Percentiles rank a stretch among this genome's conserved stretches.
Conservation (phyloP, 1,284 basidiomycete genomes). For the Megacollybia platyphylla region DNA sequence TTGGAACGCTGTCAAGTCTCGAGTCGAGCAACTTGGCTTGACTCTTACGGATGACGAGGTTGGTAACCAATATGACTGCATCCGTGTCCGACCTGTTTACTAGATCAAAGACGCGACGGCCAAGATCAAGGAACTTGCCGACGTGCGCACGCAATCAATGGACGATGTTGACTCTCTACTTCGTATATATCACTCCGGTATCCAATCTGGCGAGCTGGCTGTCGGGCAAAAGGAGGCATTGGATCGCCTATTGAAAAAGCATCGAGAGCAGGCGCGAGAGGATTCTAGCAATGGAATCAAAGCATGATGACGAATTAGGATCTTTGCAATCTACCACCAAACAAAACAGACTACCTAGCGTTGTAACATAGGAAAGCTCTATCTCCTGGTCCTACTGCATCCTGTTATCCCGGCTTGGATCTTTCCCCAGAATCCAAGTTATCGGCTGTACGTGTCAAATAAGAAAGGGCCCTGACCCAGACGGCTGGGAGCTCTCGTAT, state of each 20-base stretch:
- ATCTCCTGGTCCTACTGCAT: too few species aligned
- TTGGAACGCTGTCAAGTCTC: constrained; percentile 99
- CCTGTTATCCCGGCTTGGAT: too few species aligned
- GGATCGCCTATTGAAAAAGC: constrained; percentile 68
- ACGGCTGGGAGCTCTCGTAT: too few species aligned
- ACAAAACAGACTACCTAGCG: too few species aligned
- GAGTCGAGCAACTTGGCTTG: constrained; percentile 93
- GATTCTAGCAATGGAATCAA: too few species aligned
- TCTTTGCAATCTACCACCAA: too few species aligned
- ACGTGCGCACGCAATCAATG: constrained; percentile 97
- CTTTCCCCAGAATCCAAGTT: too few species aligned
- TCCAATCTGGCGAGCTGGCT: constrained; percentile 75
- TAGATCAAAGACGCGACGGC: constrained; percentile 94
- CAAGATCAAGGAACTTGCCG: constrained; percentile 99
- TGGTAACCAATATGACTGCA: constrained; percentile 6
- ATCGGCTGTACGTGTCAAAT: too few species aligned
- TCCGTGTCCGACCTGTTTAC: constrained; percentile 3
- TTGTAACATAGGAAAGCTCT: too few species aligned
- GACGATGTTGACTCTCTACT: constrained; percentile 97
- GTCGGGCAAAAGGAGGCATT: constrained; percentile 83
- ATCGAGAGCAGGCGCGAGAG: constrained; percentile 36
- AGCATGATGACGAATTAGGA: too few species aligned
- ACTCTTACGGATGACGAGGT: constrained; percentile 78
- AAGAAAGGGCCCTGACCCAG: too few species aligned
- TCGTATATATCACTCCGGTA: constrained; percentile 88